Percentiles rank a stretch among this genome's conserved stretches.
Conservation (phyloP, 106 monocot genomes). For the Platanthera zijinensis region DNA sequence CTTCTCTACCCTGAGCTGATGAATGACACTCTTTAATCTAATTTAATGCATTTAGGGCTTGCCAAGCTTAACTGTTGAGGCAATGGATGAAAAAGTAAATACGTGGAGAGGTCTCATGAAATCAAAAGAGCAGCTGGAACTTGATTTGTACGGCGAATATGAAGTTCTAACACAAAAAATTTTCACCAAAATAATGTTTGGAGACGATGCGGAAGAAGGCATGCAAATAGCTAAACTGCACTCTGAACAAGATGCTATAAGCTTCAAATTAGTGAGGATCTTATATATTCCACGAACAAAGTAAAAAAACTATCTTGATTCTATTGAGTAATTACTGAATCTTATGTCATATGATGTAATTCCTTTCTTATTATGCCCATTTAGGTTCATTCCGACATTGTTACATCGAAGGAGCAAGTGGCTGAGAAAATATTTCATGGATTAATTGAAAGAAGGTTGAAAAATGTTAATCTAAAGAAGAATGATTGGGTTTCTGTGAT, state of each 20-base stretch:
- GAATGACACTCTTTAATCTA: neutral
- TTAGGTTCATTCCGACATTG: constrained; percentile 7
- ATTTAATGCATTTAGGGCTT: neutral
- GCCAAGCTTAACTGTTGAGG: neutral
- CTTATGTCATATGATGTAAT: neutral
- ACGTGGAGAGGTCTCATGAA: constrained; percentile 5
- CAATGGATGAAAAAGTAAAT: neutral
- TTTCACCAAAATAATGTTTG: constrained; percentile 6
- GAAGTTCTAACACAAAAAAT: constrained; percentile 3
- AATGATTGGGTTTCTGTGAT: constrained; percentile 10
- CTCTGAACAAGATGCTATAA: constrained; percentile 3
- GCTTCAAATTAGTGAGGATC: constrained; percentile 2
- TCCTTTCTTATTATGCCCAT: neutral
- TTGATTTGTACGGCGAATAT: neutral
- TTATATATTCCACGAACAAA: constrained; percentile 12
- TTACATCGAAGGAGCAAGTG: constrained; percentile 13
- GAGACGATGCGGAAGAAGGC: neutral
- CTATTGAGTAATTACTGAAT: neutral
- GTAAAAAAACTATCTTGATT: neutral
- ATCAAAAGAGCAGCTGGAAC: constrained; percentile 7
- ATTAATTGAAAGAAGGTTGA: neutral
- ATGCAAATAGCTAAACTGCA: constrained; percentile 5
- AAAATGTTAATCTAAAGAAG: neutral
- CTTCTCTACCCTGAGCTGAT: too few relatives aligned
- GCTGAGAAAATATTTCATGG: constrained; percentile 2